These are phyloP conservation scores for Solanum virginianum DNA, from an alignment of 257 asterid species.

Conservation along the genomic window DNA sequence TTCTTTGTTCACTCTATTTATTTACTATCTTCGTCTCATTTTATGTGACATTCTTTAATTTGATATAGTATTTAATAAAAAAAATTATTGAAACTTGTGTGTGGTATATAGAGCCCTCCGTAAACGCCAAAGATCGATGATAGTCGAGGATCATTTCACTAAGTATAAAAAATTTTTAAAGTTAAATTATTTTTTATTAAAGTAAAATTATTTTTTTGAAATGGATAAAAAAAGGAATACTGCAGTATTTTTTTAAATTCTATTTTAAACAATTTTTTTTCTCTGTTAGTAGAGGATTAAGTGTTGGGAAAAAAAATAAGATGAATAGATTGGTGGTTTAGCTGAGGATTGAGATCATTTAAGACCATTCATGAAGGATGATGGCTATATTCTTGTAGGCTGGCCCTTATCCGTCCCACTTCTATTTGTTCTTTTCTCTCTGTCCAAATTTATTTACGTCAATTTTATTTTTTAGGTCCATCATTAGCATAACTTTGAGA, in stretches of 20 bases:
- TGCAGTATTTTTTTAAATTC: too few species aligned
- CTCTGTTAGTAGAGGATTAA: neutral
- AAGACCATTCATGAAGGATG: neutral
- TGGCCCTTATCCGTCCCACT: neutral
- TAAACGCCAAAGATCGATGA: too few species aligned
- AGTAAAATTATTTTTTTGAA: too few species aligned
- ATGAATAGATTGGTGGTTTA: neutral
- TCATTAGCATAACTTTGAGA: too few species aligned
- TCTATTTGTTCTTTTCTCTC: neutral
- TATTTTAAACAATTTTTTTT: neutral
- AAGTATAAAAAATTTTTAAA: too few species aligned
- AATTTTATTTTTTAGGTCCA: neutral
- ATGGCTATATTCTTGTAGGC: neutral
- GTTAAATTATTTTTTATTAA: too few species aligned
- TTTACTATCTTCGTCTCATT: neutral
- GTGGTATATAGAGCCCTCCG: too few species aligned
- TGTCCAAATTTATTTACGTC: neutral
- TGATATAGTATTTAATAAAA: too few species aligned
- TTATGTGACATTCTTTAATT: neutral
- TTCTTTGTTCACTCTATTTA: neutral
- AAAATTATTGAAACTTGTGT: too few species aligned
- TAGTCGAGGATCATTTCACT: too few species aligned
- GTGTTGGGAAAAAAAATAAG: neutral
- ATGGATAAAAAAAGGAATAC: too few species aligned
- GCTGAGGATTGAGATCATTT: neutral